Base-by-base conservation (phyloP, 352 stramenopile genomes). In the Globisporangium heterothallicum region DNA sequence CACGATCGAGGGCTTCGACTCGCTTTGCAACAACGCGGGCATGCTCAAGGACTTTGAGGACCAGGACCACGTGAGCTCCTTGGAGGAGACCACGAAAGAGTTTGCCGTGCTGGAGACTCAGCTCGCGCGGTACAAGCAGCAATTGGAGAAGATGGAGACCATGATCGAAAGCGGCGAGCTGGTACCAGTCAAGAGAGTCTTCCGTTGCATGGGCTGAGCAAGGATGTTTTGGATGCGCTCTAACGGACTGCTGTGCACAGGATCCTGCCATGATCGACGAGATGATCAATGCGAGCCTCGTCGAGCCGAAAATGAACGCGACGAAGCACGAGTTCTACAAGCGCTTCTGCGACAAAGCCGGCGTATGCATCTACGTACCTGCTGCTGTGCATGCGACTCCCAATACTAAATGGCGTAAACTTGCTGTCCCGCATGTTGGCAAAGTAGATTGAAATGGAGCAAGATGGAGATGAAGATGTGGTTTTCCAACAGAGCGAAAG, bases 401-500 rank as follows among this genome's bases (percentile, higher is more conserved):
- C n/a, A n/a, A n/a, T n/a, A n/a, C n/a, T n/a, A n/a, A n/a, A n/a
- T n/a, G n/a, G n/a, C n/a, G n/a, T n/a, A n/a, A n/a, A n/a, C n/a
- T n/a, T n/a, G n/a, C n/a, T n/a, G n/a, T n/a, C n/a, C n/a, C n/a
- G n/a, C n/a, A n/a, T n/a, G n/a, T n/a, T n/a, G n/a, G n/a, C n/a
- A n/a, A n/a, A 42, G 4, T 34, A 94, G 84, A 90, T 94, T 59
- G 81, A 91, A 38, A 43, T 84, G 30, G 78, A 74, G 38, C 63
- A 68, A 18, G 77, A 91, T 27, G 81, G 53, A 16, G 74, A 94
- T 26, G 80, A 84, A 19, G 84, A 94, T 41, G 78, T 94, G 30
- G 71, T 85, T 2, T 78, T 94, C 41, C 84, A 92, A 35, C 74
- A 90, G 42, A 91, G 73, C 43, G 82, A 92, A 58, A 92, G 80